A percentile compares a stretch with the other conserved stretches of the same genome.
phyloP scores from a whole-genome alignment of 495 filamentous ascomycete genomes.

The Amphirosellinia nigrospora region DNA sequence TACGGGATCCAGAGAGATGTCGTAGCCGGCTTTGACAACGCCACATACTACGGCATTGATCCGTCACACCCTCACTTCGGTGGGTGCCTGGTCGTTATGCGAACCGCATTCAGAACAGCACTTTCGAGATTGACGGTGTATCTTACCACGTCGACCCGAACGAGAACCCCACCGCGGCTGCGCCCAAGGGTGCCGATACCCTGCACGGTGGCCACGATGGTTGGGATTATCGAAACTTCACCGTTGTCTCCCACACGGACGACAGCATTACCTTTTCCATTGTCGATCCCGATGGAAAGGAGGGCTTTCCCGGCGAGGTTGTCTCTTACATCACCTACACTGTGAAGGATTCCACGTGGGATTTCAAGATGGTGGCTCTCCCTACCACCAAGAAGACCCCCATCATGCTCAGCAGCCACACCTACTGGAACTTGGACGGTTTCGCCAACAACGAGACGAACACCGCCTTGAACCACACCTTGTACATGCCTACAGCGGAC shows the following conservation, averaged over 20 bases:
- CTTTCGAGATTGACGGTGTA: constrained; percentile 71
- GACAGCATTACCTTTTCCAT: constrained; percentile 80
- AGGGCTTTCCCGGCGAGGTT: constrained; percentile 83
- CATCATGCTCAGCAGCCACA: constrained; percentile 69
- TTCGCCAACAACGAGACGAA: constrained; percentile 68
- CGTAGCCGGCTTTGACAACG: constrained; percentile 80
- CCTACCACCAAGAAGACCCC: constrained; percentile 65
- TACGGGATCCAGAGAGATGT: constrained; percentile 69
- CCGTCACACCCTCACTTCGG: constrained; percentile 76
- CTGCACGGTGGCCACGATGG: constrained; percentile 83
- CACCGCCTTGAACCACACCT: constrained; percentile 70
- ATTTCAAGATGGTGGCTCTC: constrained; percentile 61
- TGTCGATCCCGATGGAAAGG: constrained; percentile 69
- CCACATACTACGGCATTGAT: constrained; percentile 70
- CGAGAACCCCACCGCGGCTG: constrained; percentile 63
- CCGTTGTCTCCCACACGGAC: constrained; percentile 68
- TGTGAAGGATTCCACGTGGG: constrained; percentile 54
- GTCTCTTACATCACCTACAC: constrained; percentile 80
- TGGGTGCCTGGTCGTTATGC: constrained; percentile 81
- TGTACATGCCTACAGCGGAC: constrained; percentile 72
- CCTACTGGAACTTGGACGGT: constrained; percentile 90
- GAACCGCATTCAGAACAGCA: constrained; percentile 86
- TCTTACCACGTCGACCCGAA: constrained; percentile 71
- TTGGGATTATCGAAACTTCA: constrained; percentile 84
- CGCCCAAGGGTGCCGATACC: constrained; percentile 65